These are phyloP conservation scores for Rugonectria rugulosa DNA, from an alignment of 2,329 filamentous ascomycete genomes.

Conservation along the genomic window DNA sequence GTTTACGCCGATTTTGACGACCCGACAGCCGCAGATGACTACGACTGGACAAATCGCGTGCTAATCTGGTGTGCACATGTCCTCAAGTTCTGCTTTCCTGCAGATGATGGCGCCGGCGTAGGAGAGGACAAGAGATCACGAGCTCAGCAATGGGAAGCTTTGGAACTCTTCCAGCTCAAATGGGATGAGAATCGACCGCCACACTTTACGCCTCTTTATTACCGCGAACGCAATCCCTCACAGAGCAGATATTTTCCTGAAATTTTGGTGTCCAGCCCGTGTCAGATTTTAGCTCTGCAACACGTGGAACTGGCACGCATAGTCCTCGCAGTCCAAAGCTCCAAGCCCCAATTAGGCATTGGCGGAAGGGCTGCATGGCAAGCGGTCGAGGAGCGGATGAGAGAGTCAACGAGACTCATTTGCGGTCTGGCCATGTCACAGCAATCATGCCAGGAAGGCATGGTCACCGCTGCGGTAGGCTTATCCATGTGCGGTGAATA, in stretches of 20 bases:
- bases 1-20: slow-evolving; percentile 21
- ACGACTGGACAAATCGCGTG: slow-evolving; percentile 26
- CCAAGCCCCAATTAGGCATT: slow-evolving; percentile 21
- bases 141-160: slow-evolving; percentile 14
- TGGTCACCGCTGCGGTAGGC: slow-evolving; percentile 22
- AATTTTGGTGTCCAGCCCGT: slow-evolving; percentile 22
- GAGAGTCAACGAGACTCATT: slow-evolving; percentile 16
- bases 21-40: slow-evolving; percentile 10
- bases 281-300: slow-evolving; percentile 25
- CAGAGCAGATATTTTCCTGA: slow-evolving; percentile 13
- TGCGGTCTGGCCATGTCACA: slow-evolving; percentile 20
- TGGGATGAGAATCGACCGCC: slow-evolving; percentile 19
- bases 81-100: slow-evolving; percentile 23
- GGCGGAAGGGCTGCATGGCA: slow-evolving; percentile 23
- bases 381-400: slow-evolving; percentile 18
- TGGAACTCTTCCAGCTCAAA: slow-evolving; percentile 16
- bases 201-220: slow-evolving; percentile 19
- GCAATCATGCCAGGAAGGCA: slow-evolving; percentile 11
- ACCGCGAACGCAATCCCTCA: slow-evolving; percentile 11
- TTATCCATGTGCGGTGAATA: slow-evolving; percentile 31
- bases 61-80: slow-evolving; percentile 24
- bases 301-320: slow-evolving; percentile 24
- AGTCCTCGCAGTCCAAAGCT: slow-evolving; percentile 25
- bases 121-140: not conserved
- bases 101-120: not conserved